These are phyloP conservation scores for Calonectria montana DNA, from an alignment of 2,329 filamentous ascomycete genomes.

Conservation along the genomic window DNA sequence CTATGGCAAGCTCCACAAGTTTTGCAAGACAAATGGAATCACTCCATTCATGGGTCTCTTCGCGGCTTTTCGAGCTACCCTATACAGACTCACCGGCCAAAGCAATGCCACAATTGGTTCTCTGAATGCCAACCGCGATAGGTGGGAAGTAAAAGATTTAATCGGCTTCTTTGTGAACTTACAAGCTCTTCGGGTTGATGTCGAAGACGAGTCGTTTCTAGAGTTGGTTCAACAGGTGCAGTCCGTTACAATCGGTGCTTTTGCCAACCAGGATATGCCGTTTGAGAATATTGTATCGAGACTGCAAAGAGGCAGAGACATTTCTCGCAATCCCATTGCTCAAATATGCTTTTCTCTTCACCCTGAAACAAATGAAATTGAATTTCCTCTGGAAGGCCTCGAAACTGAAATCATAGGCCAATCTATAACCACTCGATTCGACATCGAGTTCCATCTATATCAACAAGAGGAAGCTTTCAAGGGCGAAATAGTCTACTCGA, in stretches of 20 bases:
- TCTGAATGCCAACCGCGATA: conserved; percentile 30
- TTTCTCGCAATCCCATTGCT: background rate
- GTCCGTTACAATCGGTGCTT: background rate
- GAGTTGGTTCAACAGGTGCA: background rate
- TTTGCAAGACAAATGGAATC: background rate
- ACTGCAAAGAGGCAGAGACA: background rate
- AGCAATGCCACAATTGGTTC: conserved; percentile 37
- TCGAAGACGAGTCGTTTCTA: background rate
- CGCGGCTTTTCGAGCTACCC: conserved; percentile 36
- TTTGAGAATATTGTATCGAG: background rate
- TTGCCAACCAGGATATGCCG: background rate
- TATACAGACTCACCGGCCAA: conserved; percentile 37
- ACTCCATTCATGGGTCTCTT: conserved; percentile 22
- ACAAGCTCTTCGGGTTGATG: conserved; percentile 32
- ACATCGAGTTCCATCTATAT: background rate
- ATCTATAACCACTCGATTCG: background rate
- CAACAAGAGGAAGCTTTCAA: background rate
- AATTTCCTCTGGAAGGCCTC: background rate
- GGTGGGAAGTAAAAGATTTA: conserved; percentile 30
- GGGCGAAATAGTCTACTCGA: background rate
- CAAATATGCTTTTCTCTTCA: background rate
- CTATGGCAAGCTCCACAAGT: background rate
- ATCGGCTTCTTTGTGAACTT: conserved; percentile 42
- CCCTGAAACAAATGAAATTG: background rate
- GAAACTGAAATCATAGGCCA: background rate